Evolutionary conservation across 1,284 basidiomycete genomes (phyloP), one percentile per base, ranked within the genome.

Genomic region (Caloboletus firmus): DNA sequence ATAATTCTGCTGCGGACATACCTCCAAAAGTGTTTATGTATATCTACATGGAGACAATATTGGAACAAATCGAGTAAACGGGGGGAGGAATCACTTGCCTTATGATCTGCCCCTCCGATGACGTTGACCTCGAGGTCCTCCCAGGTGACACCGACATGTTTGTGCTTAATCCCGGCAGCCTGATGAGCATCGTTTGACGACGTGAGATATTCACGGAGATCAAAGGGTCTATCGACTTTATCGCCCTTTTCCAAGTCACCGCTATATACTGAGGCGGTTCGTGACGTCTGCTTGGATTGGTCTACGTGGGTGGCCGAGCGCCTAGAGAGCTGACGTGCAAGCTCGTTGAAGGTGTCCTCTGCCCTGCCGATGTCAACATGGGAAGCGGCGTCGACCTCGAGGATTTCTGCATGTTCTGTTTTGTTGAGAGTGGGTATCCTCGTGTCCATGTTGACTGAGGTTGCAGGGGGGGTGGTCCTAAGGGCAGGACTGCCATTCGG

Each of bases 111-210:
- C 40, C 85, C 86, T 26, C 89, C 91, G 2, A 79, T 68, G 28
- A 87, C 90, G 18, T 85, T 76, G 44, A 94, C 92, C 53, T 86
- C 78, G 1, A 92, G 72, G 59, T 86, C 77, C 49, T 90, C 80
- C 87, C 90, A 93, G 24, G 83, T 82, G 30, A 93, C 89, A 35
- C 91, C 91, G 35, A 93, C 88, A 59, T 86, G 83, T 75, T 95
- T 95, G 70, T 87, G 85, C 62, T 84, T 83, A 63, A 94, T 88
- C 5, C 90, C 91, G 7, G 87, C 85, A 28, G 76, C 70, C 56
- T 91, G 84, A 53, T 81, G 77, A 7, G 81, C 81, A 56, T 87
- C 81, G 60, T 86, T 85, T 28, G 81, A 84, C 3, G 83, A 82
- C 10, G 81, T 78, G 17, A 96, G 79, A 63, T 91, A 93, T 49